Conservation (phyloP, 129 eudicot species). For the Heracleum sosnowskyi region DNA sequence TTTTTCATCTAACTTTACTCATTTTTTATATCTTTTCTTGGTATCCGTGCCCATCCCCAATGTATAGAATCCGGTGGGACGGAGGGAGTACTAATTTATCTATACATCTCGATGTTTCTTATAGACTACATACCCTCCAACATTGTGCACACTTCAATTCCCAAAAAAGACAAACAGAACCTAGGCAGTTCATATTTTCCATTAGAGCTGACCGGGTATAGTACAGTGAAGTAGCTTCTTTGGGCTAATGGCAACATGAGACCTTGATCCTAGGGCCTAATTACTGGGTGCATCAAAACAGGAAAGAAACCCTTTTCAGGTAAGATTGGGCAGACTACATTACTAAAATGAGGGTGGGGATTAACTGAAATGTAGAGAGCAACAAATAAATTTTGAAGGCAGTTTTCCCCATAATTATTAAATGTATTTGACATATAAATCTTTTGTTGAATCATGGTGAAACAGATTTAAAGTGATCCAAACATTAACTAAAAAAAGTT, state of each 20-base stretch:
- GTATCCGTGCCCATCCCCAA: too few relatives aligned
- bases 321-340: neutral
- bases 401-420: neutral
- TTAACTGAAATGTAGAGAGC: neutral
- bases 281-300: neutral
- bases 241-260: neutral
- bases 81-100: too few relatives aligned
- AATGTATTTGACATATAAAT: neutral
- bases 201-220: neutral
- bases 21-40: too few relatives aligned
- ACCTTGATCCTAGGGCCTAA: neutral
- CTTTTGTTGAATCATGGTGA: neutral
- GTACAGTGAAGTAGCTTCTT: neutral
- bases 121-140: neutral
- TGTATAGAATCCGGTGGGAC: too few relatives aligned
- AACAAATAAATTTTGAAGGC: neutral
- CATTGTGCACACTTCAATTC: neutral
- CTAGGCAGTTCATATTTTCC: neutral
- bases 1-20: too few relatives aligned
- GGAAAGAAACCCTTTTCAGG: neutral
- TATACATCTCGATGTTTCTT: neutral
- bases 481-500: neutral
- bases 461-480: neutral
- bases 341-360: neutral
- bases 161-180: neutral